Evolutionary conservation across 495 filamentous ascomycete genomes (phyloP), one percentile per base, ranked within the genome.

Genomic region (Penicillium roqueforti): DNA sequence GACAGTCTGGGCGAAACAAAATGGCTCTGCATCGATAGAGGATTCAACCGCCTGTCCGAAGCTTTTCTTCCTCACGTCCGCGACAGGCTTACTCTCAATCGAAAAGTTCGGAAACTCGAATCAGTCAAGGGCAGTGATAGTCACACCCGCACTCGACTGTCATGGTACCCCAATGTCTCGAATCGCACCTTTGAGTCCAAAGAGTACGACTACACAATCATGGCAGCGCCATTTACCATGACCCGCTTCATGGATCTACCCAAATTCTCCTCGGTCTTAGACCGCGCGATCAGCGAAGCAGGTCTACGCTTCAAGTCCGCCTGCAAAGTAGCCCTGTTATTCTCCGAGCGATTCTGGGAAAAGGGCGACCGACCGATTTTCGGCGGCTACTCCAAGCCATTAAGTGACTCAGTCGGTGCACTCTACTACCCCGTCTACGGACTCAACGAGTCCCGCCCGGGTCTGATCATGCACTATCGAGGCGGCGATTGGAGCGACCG

Each of bases 301-400:
- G 65, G 59, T 9, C 46, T 67, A 42, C 72, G 70, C 6, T 87
- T 85, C 71, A 59, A 62, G 2, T 67, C 73, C 1, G 80, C 82
- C 23, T 87, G 84, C 75, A 87, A 87, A 51, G 68, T 87, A 0
- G 80, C 84, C 5, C 73, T 87, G 1, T 79, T 85, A 43, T 87
- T 81, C 68, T 68, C 65, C 41, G 75, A 77, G 0, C 76, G 84
- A 10, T 87, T 87, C 76, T 87, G 85, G 84, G 84, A 87, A 60
- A 74, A 84, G 26, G 72, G 76, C 43, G 53, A 62, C 13, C 69
- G 72, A 22, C 84, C 84, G 4, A 87, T 87, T 57, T 69, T 79
- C 53, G 84, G 84, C 39, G 79, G 81, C 2, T 86, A 82, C 59
- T 75, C 73, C 10, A 73, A 68, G 0, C 70, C 72, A 5, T 45